Conservation (phyloP, 768 basidiomycete genomes). For the Mrakia hoshinonis region DNA sequence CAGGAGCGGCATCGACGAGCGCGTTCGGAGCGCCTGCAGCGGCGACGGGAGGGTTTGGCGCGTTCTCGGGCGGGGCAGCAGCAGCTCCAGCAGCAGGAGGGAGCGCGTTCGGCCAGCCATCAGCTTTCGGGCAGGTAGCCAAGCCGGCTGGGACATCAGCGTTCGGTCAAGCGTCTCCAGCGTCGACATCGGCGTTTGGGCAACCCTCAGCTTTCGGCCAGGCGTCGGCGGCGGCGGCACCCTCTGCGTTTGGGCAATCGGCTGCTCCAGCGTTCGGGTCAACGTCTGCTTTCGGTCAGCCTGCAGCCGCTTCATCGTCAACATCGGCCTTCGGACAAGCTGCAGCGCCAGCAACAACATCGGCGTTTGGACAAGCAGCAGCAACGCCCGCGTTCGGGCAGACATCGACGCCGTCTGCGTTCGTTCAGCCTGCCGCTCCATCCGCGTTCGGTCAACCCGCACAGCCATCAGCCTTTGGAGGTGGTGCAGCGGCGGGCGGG, state of each 20-base stretch:
- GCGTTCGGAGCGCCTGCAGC: constrained; percentile 21
- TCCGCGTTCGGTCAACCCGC: constrained; percentile 1
- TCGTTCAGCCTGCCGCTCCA: neutral
- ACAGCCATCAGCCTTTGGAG: neutral
- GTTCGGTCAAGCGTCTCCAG: neutral
- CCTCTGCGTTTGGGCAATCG: constrained; percentile 12
- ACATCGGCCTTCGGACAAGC: constrained; percentile 16
- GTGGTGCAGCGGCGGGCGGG: neutral
- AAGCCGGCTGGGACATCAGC: neutral
- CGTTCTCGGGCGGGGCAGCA: constrained; percentile 5
- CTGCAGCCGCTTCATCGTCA: neutral
- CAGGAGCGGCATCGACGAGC: neutral
- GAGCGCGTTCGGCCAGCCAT: constrained; percentile 13
- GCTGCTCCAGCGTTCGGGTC: neutral
- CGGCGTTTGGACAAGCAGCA: neutral
- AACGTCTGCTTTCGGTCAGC: constrained; percentile 1
- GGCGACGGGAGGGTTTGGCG: constrained; percentile 2
- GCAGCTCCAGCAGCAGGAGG: neutral
- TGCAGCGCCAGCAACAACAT: neutral
- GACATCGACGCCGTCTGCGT: neutral
- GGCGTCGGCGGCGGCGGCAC: neutral
- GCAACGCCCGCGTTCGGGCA: neutral
- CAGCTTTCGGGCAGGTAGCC: constrained; percentile 5
- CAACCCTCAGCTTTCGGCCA: constrained; percentile 21
- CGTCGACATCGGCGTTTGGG: constrained; percentile 25